phyloP scores from a whole-genome alignment of 1,284 basidiomycete genomes.

The Trametes hirsuta region DNA sequence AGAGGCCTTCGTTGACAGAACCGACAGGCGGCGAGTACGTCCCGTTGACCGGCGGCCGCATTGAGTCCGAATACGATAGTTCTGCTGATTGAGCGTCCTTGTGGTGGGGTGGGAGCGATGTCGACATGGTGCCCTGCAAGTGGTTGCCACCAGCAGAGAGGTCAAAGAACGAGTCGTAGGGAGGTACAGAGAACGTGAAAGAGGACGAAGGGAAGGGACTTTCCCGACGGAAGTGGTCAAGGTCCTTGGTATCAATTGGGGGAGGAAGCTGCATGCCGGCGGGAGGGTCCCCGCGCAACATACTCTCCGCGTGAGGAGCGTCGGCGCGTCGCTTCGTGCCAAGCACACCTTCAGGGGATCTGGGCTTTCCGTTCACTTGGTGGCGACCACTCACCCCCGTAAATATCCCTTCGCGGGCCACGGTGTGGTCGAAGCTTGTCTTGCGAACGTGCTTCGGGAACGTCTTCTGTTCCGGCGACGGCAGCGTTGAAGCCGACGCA shows the following conservation, averaged over 20 bases:
- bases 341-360: slow-evolving; percentile 60
- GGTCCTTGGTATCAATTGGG: slow-evolving; percentile 31
- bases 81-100: slow-evolving; percentile 28
- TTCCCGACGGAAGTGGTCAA: slow-evolving; percentile 30
- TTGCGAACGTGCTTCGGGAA: slow-evolving; percentile 87
- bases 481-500: slow-evolving; percentile 41
- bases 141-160: slow-evolving; percentile 25
- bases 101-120: slow-evolving; percentile 24
- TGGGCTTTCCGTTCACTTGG: slow-evolving; percentile 77
- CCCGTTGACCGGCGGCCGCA: slow-evolving; percentile 32
- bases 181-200: slow-evolving; percentile 79
- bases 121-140: slow-evolving; percentile 22
- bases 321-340: slow-evolving; percentile 79
- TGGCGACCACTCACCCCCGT: slow-evolving; percentile 65
- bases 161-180: slow-evolving; percentile 75
- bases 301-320: slow-evolving; percentile 72
- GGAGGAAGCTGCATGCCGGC: slow-evolving; percentile 47
- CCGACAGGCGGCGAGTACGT: slow-evolving; percentile 30
- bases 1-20: slow-evolving; percentile 49
- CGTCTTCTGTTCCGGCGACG: slow-evolving; percentile 51
- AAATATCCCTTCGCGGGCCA: slow-evolving; percentile 67
- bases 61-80: slow-evolving; percentile 40
- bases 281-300: slow-evolving; percentile 77
- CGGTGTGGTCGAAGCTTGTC: slow-evolving; percentile 91
- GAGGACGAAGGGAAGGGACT: slow-evolving; percentile 71